Conservation (phyloP, 768 basidiomycete genomes). For the Psilocybe cubensis region DNA sequence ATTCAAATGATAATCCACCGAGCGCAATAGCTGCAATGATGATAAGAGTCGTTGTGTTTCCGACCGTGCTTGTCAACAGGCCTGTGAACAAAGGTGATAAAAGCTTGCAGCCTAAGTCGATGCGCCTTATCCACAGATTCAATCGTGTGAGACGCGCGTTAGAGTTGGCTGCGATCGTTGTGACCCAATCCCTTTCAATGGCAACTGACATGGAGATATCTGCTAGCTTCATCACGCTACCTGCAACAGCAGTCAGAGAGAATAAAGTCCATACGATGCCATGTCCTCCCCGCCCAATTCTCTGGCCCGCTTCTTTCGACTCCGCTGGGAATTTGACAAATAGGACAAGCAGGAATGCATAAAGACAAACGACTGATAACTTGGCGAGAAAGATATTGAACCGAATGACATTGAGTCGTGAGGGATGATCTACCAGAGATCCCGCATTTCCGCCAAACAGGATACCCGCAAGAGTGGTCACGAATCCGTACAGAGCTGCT, state of each 20-base stretch:
- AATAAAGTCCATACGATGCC: slow-evolving; percentile 33
- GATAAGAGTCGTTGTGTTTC: slow-evolving; percentile 35
- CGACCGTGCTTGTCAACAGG: slow-evolving; percentile 38
- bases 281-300: slow-evolving; percentile 11
- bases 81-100: slow-evolving; percentile 55
- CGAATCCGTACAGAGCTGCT: slow-evolving; percentile 51
- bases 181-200: slow-evolving; percentile 56
- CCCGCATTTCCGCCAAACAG: slow-evolving; percentile 46
- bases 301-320: slow-evolving; percentile 9
- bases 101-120: slow-evolving; percentile 53
- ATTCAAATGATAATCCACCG: slow-evolving; percentile 42
- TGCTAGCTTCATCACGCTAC: slow-evolving; percentile 41
- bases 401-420: slow-evolving; percentile 41
- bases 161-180: slow-evolving; percentile 39
- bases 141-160: slow-evolving; percentile 38
- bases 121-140: slow-evolving; percentile 45
- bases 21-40: slow-evolving; percentile 37
- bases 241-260: slow-evolving; percentile 31
- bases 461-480: slow-evolving; percentile 35
- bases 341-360: slow-evolving; percentile 34
- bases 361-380: slow-evolving; percentile 33
- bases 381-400: slow-evolving; percentile 43
- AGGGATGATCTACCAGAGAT: slow-evolving; percentile 40
- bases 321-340: slow-evolving; percentile 7
- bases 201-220: slow-evolving; percentile 46